Percentiles rank a stretch among this genome's conserved stretches.
These are phyloP conservation scores for Trichophyton mentagrophytes DNA, from an alignment of 2,329 filamentous ascomycete species.

Conservation along the genomic window DNA sequence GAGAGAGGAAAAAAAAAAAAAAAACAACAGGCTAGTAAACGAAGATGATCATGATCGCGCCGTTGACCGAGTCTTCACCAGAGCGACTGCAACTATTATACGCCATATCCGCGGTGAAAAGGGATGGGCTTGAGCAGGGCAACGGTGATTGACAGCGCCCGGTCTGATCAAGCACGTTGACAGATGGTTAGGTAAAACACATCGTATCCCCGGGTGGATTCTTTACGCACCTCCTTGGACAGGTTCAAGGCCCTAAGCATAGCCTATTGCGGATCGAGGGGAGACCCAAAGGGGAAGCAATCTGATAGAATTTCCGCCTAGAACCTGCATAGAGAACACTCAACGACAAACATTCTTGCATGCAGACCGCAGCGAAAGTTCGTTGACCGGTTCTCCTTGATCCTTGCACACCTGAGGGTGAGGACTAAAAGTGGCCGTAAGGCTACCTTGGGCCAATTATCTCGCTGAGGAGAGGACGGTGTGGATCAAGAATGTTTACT, in stretches of 20 bases:
- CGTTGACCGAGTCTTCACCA: neutral
- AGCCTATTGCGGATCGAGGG: constrained; percentile 3
- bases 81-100: neutral
- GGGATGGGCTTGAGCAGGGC: neutral
- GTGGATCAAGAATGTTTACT: constrained; percentile 2
- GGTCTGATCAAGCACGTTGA: neutral
- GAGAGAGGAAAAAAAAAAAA: neutral
- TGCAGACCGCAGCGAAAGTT: constrained; percentile 1
- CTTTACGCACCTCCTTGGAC: neutral
- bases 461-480: neutral
- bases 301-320: neutral
- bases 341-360: neutral
- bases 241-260: neutral
- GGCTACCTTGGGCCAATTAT: neutral
- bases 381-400: constrained; percentile 1
- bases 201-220: neutral
- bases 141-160: neutral
- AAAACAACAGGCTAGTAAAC: neutral
- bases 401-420: constrained; percentile 2
- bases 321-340: neutral
- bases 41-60: neutral
- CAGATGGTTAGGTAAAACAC: neutral
- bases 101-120: constrained; percentile 1
- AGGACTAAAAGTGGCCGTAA: neutral
- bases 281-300: neutral